These are phyloP conservation scores for Marsdenia floribunda DNA, from an alignment of 257 asterid genomes.

Conservation along the genomic window DNA sequence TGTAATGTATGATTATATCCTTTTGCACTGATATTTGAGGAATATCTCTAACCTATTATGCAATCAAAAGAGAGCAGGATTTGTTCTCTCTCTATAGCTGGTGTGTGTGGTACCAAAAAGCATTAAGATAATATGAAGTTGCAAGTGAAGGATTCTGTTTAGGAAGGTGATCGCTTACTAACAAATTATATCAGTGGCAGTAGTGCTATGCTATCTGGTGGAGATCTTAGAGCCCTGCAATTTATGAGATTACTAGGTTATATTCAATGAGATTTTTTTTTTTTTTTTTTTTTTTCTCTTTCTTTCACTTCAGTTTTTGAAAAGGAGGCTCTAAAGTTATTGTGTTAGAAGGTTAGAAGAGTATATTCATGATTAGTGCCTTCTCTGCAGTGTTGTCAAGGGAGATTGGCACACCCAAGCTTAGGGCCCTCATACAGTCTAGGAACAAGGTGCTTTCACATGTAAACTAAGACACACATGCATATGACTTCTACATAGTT, in stretches of 20 bases:
- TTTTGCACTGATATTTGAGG: background rate
- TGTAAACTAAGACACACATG: no score
- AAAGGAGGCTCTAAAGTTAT: background rate
- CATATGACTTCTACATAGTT: no score
- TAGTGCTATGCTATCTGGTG: background rate
- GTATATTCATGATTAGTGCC: background rate
- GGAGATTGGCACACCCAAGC: no score
- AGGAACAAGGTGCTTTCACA: no score
- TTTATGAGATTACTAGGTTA: background rate
- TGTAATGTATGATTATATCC: no score
- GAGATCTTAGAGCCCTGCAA: background rate
- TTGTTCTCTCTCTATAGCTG: background rate
- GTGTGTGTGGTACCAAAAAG: background rate
- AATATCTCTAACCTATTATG: background rate
- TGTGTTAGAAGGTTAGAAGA: background rate
- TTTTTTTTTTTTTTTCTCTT: background rate
- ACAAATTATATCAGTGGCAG: background rate
- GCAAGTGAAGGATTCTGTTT: background rate
- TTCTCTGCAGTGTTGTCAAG: background rate
- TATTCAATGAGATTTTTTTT: background rate
- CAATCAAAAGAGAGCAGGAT: background rate
- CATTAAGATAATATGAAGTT: background rate
- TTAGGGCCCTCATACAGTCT: no score
- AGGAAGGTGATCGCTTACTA: background rate
- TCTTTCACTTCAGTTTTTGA: background rate